A percentile compares a stretch with the other conserved stretches of the same genome.
Conservation (phyloP, 2,329 filamentous ascomycete genomes). For the Sclerotinia spermophila region DNA sequence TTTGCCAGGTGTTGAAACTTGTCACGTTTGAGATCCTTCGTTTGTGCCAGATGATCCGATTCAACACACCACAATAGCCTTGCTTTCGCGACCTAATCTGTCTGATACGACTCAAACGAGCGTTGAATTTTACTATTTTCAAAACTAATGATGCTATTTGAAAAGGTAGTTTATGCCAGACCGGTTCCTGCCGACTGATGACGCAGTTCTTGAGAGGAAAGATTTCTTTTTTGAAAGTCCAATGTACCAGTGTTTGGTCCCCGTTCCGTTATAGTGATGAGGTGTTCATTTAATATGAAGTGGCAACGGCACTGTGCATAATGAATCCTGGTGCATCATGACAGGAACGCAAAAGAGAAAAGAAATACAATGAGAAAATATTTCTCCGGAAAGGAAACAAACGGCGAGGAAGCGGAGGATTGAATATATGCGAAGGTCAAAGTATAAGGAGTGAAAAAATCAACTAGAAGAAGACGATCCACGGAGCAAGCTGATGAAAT, state of each 20-base stretch:
- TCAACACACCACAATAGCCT: conserved; percentile 2
- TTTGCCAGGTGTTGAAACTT: conserved; percentile 4
- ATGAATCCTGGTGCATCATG: conserved; percentile 9
- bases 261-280: neutral
- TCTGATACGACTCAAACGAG: conserved; percentile 9
- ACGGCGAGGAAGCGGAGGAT: neutral
- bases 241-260: neutral
- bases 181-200: neutral
- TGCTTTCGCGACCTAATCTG: conserved; percentile 12
- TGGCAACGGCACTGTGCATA: neutral
- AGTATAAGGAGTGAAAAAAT: neutral
- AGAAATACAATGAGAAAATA: neutral
- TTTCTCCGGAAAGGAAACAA: neutral
- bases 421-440: neutral
- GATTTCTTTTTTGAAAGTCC: conserved; percentile 6
- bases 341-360: neutral
- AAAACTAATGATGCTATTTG: neutral
- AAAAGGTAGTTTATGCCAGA: neutral
- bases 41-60: neutral
- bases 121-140: neutral
- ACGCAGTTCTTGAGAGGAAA: neutral
- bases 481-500: neutral
- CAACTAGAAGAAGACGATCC: neutral
- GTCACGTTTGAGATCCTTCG: conserved; percentile 15
- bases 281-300: conserved; percentile 15